Evolutionary conservation across 305 asterid genomes (phyloP).

Genomic region (Rubia tinctorum): DNA sequence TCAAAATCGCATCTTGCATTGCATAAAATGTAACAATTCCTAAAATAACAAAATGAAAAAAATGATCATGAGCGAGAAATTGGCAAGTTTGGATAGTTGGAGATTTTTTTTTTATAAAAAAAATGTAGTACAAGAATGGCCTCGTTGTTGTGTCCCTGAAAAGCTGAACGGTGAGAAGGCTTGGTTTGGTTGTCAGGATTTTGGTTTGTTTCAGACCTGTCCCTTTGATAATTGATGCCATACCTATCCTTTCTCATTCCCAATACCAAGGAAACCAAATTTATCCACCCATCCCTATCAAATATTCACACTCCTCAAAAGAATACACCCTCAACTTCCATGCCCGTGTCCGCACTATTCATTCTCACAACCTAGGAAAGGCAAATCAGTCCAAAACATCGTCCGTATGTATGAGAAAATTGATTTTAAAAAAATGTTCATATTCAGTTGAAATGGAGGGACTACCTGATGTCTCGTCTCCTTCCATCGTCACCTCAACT

Average conservation of each 20-base stretch:
- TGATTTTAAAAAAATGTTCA: too few relatives aligned
- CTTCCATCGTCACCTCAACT: too few relatives aligned
- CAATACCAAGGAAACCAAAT: slow-evolving; percentile 32
- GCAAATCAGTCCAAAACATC: too few relatives aligned
- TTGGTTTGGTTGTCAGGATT: slow-evolving; percentile 29
- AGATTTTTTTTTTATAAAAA: neutral
- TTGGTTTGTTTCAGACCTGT: neutral
- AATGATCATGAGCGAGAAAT: too few relatives aligned
- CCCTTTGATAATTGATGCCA: neutral
- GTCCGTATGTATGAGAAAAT: too few relatives aligned
- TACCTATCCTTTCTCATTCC: slow-evolving; percentile 20
- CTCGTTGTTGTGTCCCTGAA: slow-evolving; percentile 56
- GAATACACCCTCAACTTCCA: slow-evolving; percentile 19
- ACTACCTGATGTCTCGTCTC: too few relatives aligned
- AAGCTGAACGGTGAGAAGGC: slow-evolving; percentile 37
- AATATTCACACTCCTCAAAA: slow-evolving; percentile 24
- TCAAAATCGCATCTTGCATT: neutral
- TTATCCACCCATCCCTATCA: slow-evolving; percentile 17
- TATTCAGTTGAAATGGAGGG: too few relatives aligned
- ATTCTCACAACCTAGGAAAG: neutral
- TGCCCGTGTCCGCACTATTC: neutral
- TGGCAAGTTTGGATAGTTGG: too few relatives aligned
- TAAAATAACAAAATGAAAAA: too few relatives aligned
- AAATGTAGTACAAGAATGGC: slow-evolving; percentile 9
- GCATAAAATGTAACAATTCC: too few relatives aligned